Evolutionary conservation across 257 asterid species (phyloP), one percentile per base, ranked within the genome.

Genomic region (Forsythia viridissima): DNA sequence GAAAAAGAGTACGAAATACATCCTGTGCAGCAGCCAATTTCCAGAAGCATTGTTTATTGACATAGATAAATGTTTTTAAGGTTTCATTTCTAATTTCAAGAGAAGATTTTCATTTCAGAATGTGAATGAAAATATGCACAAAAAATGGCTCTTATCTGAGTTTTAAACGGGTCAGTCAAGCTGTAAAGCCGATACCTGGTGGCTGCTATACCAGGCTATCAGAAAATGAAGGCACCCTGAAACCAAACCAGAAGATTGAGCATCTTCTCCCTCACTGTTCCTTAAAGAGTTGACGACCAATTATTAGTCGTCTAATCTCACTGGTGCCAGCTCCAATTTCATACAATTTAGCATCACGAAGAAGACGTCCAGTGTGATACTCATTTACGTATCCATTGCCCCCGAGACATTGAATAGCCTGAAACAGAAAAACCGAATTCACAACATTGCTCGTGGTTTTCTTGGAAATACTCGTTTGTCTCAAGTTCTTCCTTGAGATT

Each of bases 311-410:
- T 86, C 98, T 88, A 37, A 96, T 92, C 86, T 96, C 99, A 76
- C 98, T 96, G 10, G 98, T 96, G 80, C 99, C 98, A 21, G 98
- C 99, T 13, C 99, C 99, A 55, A 96, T 93, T 88, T 96, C 99
- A 73, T 93, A 96, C 69, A 96, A 74, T 84, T 96, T 93, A 59
- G 99, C 97, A 80, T 93, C 99, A 71, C 99, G 90, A 37, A 93
- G 97, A 76, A 92, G 89, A 11, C 98, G 97, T n/a, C 99, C 99
- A 0, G 99, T 93, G 6, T 96, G 89, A 79, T 96, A 96, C 77
- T 96, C 99, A 34, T 96, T 96, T 61, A 96, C 94, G 52, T 93
- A 96, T 42, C 99, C 99, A 70, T 96, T 96, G 68, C 99, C 99
- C 74, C 99, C 99, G 9, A 93, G 85, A 83, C 97, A 93, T 39